These are phyloP conservation scores for Venturia effusa DNA, from an alignment of 2,329 filamentous ascomycete species.

Conservation along the genomic window DNA sequence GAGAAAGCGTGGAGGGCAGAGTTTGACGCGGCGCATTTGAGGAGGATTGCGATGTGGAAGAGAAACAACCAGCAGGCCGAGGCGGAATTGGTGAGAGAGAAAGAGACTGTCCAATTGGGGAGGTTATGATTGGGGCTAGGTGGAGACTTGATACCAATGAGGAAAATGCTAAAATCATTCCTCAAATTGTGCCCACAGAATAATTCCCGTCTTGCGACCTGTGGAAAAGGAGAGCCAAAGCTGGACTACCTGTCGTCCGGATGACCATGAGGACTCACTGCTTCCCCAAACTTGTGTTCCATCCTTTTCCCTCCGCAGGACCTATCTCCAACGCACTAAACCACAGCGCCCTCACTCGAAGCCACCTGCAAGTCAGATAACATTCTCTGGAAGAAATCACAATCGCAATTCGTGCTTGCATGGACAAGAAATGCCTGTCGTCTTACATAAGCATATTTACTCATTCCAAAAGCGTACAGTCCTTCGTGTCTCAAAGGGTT, in stretches of 20 bases:
- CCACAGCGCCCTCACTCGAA: neutral
- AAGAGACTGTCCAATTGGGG: neutral
- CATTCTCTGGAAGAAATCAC: neutral
- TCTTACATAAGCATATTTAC: neutral
- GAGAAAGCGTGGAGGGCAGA: slow-evolving; percentile 35
- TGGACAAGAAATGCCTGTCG: neutral
- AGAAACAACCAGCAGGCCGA: slow-evolving; percentile 35
- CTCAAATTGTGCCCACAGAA: neutral
- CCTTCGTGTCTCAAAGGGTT: neutral
- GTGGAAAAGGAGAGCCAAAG: neutral
- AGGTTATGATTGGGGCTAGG: neutral
- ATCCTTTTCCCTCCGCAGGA: neutral
- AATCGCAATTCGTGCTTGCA: neutral
- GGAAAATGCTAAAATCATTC: neutral
- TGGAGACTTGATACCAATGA: neutral
- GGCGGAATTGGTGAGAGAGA: slow-evolving; percentile 6
- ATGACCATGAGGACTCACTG: neutral
- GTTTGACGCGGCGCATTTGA: slow-evolving; percentile 45
- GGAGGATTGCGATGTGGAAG: slow-evolving; percentile 48
- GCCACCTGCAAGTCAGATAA: neutral
- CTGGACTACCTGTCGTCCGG: neutral
- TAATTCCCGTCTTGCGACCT: neutral
- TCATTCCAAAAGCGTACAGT: neutral
- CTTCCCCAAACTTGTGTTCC: neutral
- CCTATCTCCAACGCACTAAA: neutral